A percentile compares a stretch with the other conserved stretches of the same genome.
These are phyloP conservation scores for Saxophila tyrrhenica DNA, from an alignment of 495 filamentous ascomycete species.

Conservation along the genomic window DNA sequence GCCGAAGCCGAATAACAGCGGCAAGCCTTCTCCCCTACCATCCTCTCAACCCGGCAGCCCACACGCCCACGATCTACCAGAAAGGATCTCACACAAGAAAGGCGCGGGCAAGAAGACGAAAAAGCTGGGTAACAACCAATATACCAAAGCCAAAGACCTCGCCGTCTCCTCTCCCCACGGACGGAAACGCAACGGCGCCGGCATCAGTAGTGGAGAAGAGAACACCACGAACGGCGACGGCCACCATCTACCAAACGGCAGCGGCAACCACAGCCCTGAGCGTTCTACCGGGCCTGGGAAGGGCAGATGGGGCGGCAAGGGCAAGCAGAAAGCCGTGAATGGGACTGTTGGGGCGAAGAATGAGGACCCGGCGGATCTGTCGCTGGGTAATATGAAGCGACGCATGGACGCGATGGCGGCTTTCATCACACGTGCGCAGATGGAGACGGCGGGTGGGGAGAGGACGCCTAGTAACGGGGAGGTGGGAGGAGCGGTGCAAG, in stretches of 20 bases:
- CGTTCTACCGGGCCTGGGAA: too few species aligned
- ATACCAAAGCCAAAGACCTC: constrained; percentile 37
- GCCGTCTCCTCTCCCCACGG: constrained; percentile 5
- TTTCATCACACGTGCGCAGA: constrained; percentile 80
- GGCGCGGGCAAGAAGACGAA: constrained; percentile 27
- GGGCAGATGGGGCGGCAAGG: too few species aligned
- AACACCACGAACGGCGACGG: constrained; percentile 13
- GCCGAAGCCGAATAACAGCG: constrained; percentile 9
- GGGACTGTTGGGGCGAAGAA: constrained; percentile 29
- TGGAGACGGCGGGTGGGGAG: constrained; percentile 67
- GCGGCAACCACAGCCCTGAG: constrained; percentile 15
- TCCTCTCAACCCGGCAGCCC: constrained; percentile 13
- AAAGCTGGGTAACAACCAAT: constrained; percentile 74
- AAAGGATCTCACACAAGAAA: constrained; percentile 19
- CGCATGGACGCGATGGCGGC: constrained; percentile 74
- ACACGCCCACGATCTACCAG: constrained; percentile 10
- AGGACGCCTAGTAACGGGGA: constrained; percentile 19
- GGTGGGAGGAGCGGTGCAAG: neutral
- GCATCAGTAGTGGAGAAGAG: constrained; percentile 38
- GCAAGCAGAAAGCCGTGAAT: constrained; percentile 11
- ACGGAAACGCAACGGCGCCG: constrained; percentile 31
- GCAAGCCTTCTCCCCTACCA: constrained; percentile 16
- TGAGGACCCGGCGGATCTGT: constrained; percentile 58
- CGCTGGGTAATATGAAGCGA: constrained; percentile 84
- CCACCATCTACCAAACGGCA: constrained; percentile 29